Conservation (phyloP, 208 protist genomes). For the Trypanosoma platydactyli region DNA sequence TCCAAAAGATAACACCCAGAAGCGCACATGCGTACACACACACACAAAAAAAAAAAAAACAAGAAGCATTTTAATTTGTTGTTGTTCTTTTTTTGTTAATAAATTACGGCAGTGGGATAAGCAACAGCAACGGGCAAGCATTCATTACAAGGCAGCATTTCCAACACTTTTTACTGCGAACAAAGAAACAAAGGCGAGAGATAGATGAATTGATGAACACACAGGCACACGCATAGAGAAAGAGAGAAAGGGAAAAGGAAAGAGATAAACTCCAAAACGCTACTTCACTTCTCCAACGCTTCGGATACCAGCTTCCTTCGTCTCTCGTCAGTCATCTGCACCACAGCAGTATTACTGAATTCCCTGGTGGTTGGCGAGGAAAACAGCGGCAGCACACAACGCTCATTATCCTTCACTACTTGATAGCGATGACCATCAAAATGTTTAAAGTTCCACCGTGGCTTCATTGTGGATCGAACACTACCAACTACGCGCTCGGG, state of each 20-base stretch:
- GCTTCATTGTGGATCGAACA: constrained; percentile 58
- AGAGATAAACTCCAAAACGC: neutral
- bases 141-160: no score
- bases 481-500: constrained; percentile 30
- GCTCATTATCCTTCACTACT: constrained; percentile 18
- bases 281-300: constrained; percentile 1
- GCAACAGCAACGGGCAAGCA: neutral
- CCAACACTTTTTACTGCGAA: no score
- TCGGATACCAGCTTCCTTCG: constrained; percentile 17
- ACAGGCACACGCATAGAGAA: neutral
- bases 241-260: neutral
- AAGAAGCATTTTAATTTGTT: neutral
- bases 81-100: no score
- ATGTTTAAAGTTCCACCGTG: constrained; percentile 39
- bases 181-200: no score
- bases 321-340: constrained; percentile 22
- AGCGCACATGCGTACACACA: neutral
- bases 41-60: constrained; percentile 1
- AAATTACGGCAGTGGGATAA: neutral
- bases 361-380: constrained; percentile 4
- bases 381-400: constrained; percentile 3
- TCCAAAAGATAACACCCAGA: neutral
- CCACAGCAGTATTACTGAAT: neutral
- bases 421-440: constrained; percentile 45
- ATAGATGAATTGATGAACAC: constrained; percentile 2